Percentiles rank a stretch among this genome's conserved stretches.
phyloP scores from a whole-genome alignment of 805 yeast species.

The Cephaloascus fragrans region DNA sequence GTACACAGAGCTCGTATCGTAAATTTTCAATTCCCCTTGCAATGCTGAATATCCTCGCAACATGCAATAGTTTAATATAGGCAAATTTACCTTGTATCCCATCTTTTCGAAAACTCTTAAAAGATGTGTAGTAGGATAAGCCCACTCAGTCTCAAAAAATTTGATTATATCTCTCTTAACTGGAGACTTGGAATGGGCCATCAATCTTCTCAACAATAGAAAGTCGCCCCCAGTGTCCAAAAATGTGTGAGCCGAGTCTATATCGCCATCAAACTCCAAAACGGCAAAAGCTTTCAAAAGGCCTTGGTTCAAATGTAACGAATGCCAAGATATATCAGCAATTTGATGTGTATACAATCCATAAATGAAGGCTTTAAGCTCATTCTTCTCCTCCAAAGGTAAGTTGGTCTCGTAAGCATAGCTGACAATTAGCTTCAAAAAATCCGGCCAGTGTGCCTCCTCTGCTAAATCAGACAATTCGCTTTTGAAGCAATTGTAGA shows the following conservation, averaged over 20 bases:
- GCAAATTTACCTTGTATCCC: conserved; percentile 22
- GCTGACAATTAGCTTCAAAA: conserved; percentile 33
- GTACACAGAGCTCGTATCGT: conserved; percentile 5
- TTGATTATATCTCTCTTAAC: conserved; percentile 8
- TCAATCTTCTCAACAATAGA: conserved; percentile 29
- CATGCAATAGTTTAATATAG: conserved; percentile 39
- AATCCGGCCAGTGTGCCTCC: conserved; percentile 64
- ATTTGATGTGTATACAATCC: conserved; percentile 58
- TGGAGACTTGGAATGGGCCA: conserved; percentile 12
- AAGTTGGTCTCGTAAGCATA: neutral
- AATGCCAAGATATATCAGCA: conserved; percentile 63
- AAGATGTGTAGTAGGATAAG: conserved; percentile 33
- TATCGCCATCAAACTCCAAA: conserved; percentile 45
- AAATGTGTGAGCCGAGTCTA: conserved; percentile 38
- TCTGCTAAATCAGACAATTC: conserved; percentile 46
- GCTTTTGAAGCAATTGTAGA: conserved; percentile 42
- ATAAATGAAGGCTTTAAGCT: conserved; percentile 41
- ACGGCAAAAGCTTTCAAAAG: conserved; percentile 38
- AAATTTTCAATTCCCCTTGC: conserved; percentile 27
- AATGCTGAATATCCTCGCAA: conserved; percentile 44
- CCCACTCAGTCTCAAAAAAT: conserved; percentile 24
- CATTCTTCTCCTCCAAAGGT: neutral
- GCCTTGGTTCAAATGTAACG: conserved; percentile 38
- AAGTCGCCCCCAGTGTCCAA: conserved; percentile 62
- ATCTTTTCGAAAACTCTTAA: conserved; percentile 22